These are phyloP conservation scores for Babesia ovata DNA, from an alignment of 169 alveolate species.

Conservation along the genomic window DNA sequence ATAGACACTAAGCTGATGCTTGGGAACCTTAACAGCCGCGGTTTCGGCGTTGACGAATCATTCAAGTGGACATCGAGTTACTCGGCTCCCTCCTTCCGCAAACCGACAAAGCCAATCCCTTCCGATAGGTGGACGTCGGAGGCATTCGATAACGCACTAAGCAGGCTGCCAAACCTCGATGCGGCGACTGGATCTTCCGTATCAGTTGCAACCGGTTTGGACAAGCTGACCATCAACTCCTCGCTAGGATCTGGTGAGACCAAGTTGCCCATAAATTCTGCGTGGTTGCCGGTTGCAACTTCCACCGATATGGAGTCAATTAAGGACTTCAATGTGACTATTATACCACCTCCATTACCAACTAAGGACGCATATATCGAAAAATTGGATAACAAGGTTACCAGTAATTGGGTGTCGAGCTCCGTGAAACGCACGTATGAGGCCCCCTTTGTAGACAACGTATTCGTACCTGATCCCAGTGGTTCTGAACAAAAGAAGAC, in stretches of 20 bases:
- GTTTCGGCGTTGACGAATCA: neutral
- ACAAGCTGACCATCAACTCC: conserved; percentile 4
- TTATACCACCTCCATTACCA: neutral
- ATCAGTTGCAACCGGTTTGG: neutral
- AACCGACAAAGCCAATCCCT: neutral
- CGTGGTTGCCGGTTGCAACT: conserved; percentile 5
- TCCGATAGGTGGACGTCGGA: conserved; percentile 30
- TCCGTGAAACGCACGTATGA: neutral
- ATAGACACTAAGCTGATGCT: conserved; percentile 14
- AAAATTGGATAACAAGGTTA: neutral
- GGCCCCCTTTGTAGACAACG: neutral
- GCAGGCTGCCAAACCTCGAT: neutral
- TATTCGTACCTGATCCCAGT: too few species aligned
- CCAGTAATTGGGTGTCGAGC: neutral
- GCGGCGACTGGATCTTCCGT: neutral
- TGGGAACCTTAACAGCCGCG: neutral
- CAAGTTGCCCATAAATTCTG: neutral
- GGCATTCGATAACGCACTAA: conserved; percentile 13
- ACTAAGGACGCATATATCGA: neutral
- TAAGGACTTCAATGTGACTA: neutral
- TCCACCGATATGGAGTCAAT: neutral
- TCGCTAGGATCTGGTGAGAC: neutral
- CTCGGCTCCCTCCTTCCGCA: neutral
- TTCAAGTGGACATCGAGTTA: conserved; percentile 13
- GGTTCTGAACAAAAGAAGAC: neutral